Conservation (phyloP, 495 filamentous ascomycete species). For the Talaromyces stipitatus region DNA sequence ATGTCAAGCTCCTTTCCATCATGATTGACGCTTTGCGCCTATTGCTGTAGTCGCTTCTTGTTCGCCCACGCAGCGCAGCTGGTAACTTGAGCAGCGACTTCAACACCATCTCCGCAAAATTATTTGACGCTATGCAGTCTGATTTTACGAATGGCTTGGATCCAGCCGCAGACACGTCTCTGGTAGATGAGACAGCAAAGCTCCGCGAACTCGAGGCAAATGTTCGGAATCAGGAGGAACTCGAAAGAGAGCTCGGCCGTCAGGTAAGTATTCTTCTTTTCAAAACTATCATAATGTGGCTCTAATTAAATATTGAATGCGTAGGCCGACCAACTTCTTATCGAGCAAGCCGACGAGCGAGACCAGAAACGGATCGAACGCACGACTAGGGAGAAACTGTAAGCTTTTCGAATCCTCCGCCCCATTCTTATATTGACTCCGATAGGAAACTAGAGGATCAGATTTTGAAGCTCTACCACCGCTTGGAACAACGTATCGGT, state of each 20-base stretch:
- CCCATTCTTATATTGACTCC: background rate
- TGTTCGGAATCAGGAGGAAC: conserved; percentile 76
- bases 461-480: conserved; percentile 41
- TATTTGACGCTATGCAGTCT: background rate
- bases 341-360: conserved; percentile 77
- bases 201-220: conserved; percentile 61
- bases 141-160: background rate
- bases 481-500: conserved; percentile 39
- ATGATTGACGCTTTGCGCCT: background rate
- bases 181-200: conserved; percentile 46
- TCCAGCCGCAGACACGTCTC: background rate
- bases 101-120: background rate
- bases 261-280: conserved; percentile 25
- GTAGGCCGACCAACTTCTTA: conserved; percentile 69
- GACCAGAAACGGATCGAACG: conserved; percentile 84
- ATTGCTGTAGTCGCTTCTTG: background rate
- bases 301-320: background rate
- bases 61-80: background rate
- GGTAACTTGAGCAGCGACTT: background rate
- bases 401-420: conserved; percentile 7
- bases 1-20: background rate
- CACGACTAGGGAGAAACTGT: conserved; percentile 53
- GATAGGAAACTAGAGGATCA: conserved; percentile 39
- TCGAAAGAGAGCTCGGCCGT: conserved; percentile 63
- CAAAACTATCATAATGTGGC: background rate